Evolutionary conservation across 2,329 filamentous ascomycete species (phyloP).

Genomic region (Pseudopyrenochaeta lycopersici): DNA sequence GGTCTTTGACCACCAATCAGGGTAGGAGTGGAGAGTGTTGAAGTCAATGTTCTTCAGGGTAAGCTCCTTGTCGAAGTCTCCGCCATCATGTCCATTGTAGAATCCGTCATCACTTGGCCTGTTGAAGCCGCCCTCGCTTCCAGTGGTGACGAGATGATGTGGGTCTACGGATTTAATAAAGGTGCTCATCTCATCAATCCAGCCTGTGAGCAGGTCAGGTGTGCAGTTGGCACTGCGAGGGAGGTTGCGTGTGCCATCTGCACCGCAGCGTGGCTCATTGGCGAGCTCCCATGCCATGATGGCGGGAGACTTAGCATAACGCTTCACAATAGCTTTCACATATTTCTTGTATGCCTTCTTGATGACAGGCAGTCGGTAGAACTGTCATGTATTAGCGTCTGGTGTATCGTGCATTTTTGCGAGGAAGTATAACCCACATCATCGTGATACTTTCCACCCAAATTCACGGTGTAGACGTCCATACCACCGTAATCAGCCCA

Average conservation of each 20-base stretch:
- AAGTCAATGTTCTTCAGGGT: conserved; percentile 62
- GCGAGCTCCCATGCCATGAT: conserved; percentile 66
- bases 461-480: conserved; percentile 67
- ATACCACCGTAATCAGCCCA: conserved; percentile 70
- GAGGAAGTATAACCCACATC: conserved; percentile 44
- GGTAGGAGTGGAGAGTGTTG: conserved; percentile 65
- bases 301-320: conserved; percentile 59
- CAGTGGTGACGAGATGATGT: conserved; percentile 64
- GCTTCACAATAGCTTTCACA: conserved; percentile 58
- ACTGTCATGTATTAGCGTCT: conserved; percentile 9
- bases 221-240: conserved; percentile 42
- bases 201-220: conserved; percentile 55
- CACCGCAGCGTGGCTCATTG: conserved; percentile 55
- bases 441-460: conserved; percentile 62
- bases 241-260: conserved; percentile 35
- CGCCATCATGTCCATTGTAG: conserved; percentile 58
- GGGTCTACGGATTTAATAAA: conserved; percentile 64
- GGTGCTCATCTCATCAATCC: conserved; percentile 64
- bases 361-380: conserved; percentile 58
- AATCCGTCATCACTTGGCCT: conserved; percentile 40
- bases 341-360: conserved; percentile 62
- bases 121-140: conserved; percentile 57
- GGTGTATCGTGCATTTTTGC: not conserved
- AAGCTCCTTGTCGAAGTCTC: conserved; percentile 64
- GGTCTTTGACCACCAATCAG: conserved; percentile 65